Evolutionary conservation across 139 green algal species (phyloP).

Genomic region (Gonium pectorale): DNA sequence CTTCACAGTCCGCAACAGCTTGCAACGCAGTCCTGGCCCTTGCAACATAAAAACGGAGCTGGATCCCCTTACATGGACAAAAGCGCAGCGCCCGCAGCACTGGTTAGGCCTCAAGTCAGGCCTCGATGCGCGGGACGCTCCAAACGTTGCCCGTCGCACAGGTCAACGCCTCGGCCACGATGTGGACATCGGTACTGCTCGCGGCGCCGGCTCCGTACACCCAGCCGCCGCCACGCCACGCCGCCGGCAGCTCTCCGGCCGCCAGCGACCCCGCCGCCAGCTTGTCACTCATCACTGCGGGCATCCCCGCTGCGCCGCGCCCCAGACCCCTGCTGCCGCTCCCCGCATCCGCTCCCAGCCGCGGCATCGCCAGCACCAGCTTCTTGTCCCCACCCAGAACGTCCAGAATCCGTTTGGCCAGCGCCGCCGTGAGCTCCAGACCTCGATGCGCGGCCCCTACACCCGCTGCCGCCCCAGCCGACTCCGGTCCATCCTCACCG

Average conservation of each 20-base stretch:
- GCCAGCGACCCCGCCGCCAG: not conserved
- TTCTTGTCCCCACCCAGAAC: conserved; percentile 10
- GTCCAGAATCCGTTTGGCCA: not conserved
- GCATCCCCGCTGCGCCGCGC: not conserved
- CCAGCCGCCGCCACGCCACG: not conserved
- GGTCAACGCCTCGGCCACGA: conserved; percentile 24
- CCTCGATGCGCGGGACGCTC: too few relatives aligned
- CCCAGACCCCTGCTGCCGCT: not conserved
- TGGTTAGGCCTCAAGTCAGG: too few relatives aligned
- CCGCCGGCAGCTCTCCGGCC: not conserved
- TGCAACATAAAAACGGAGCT: too few relatives aligned
- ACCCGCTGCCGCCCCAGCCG: not conserved
- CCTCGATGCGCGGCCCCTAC: not conserved
- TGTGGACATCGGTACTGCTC: not conserved
- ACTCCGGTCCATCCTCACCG: not conserved
- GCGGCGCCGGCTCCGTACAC: not conserved
- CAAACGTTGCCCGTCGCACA: conserved; percentile 15
- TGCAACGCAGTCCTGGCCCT: too few relatives aligned
- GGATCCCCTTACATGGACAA: too few relatives aligned
- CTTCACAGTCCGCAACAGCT: too few relatives aligned
- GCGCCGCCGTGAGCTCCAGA: too few relatives aligned
- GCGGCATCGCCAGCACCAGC: conserved; percentile 4
- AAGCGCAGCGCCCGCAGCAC: too few relatives aligned
- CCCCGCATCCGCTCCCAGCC: not conserved
- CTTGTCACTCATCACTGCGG: not conserved